Conservation (phyloP, 2,329 filamentous ascomycete genomes). For the Penicillium sp. region DNA sequence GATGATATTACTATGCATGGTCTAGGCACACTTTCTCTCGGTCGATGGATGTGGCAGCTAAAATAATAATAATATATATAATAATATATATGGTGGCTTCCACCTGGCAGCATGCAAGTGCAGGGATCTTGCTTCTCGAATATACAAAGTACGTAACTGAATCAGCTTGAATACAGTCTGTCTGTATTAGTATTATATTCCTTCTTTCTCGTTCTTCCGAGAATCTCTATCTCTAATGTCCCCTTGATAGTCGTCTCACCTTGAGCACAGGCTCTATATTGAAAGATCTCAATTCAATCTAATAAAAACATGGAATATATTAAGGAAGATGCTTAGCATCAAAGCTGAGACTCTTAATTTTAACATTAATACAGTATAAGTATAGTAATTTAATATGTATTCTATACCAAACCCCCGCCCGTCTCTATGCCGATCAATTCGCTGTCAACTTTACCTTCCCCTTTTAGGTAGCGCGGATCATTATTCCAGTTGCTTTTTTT, state of each 20-base stretch:
- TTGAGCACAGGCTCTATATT: background rate
- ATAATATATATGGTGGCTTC: background rate
- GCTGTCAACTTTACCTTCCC: slow-evolving; percentile 1
- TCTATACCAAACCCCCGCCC: background rate
- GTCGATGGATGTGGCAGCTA: slow-evolving; percentile 1
- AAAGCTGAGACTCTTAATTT: background rate
- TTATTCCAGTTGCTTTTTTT: background rate
- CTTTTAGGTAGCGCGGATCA: slow-evolving; percentile 1
- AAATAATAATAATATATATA: background rate
- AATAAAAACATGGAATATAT: background rate
- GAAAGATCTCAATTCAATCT: background rate
- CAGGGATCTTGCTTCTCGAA: slow-evolving; percentile 7
- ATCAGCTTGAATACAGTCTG: background rate
- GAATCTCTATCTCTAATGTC: background rate
- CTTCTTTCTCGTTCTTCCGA: background rate
- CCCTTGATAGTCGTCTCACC: background rate
- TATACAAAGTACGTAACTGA: background rate
- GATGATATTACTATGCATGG: background rate
- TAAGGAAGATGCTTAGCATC: background rate
- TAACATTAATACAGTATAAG: background rate
- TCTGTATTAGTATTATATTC: background rate
- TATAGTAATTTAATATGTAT: background rate
- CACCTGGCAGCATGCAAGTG: slow-evolving; percentile 2
- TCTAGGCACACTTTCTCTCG: background rate
- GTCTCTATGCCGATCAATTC: background rate